phyloP scores from a whole-genome alignment of 495 filamentous ascomycete species.

The Talaromyces adpressus region DNA sequence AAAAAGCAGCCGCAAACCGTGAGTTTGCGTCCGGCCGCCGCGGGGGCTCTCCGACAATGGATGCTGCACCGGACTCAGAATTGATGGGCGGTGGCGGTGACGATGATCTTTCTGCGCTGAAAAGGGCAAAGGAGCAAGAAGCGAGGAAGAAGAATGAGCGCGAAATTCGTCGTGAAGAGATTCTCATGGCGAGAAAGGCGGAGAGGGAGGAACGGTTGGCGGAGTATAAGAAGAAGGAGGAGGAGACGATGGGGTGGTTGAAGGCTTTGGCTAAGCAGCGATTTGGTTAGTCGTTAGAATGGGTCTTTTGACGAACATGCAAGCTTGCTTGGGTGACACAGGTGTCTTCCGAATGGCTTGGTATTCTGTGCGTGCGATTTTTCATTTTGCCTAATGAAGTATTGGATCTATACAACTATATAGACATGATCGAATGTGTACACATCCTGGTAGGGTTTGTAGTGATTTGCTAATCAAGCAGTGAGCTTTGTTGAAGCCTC shows the following conservation, averaged over 20 bases:
- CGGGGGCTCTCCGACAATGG: conserved; percentile 28
- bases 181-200: conserved; percentile 29
- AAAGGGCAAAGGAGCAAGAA: conserved; percentile 31
- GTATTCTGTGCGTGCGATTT: background rate
- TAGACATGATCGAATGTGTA: background rate
- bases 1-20: conserved; percentile 42
- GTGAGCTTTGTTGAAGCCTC: background rate
- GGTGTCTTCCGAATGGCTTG: background rate
- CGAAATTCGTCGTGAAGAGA: conserved; percentile 36
- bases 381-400: background rate
- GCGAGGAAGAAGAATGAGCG: conserved; percentile 38
- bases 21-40: conserved; percentile 37
- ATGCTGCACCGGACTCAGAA: conserved; percentile 34
- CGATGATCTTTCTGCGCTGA: conserved; percentile 32
- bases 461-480: background rate
- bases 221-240: conserved; percentile 36
- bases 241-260: conserved; percentile 39
- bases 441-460: background rate
- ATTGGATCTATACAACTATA: background rate
- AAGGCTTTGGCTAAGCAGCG: conserved; percentile 38
- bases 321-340: background rate
- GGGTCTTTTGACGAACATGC: background rate
- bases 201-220: conserved; percentile 38
- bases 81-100: conserved; percentile 33
- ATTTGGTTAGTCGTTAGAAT: conserved; percentile 23